Base-by-base conservation (phyloP, 208 protist genomes). In the Crithidia bombi region DNA sequence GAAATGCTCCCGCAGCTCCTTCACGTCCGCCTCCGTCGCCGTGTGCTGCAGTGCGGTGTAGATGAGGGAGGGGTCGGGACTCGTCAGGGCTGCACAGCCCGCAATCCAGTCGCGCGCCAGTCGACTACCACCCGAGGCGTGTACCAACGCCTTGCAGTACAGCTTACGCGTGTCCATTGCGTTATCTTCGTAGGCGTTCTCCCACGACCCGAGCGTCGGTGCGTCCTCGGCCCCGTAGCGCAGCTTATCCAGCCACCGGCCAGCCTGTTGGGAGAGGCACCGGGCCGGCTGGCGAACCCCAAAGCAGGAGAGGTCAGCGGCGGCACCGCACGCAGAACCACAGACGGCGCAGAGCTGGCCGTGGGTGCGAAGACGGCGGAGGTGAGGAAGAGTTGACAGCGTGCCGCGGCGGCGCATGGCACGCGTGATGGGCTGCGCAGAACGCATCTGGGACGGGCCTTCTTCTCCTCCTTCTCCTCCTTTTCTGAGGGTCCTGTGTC, bases 91-190 rank as follows among this genome's bases (percentile, higher is more conserved):
- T 7, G 88, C 70, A 63, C 73, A 86, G 15, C 88, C 91, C 14
- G 86, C 91, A 26, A 96, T 80, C 82, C 86, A 96, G 67, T 96
- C 91, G 0, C 91, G 75, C 32, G 87, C 78, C 11, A 84, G 73
- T 1, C 88, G 78, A 17, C 82, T 82, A 9, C 86, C 88, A 14
- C 91, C 86, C 2, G 78, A 83, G 51, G 85, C 81, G 64, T 89
- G 78, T 39, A 94, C 69, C 38, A 93, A 81, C 15, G 91, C 91
- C 67, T 92, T 91, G 71, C 87, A 93, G 76, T 96, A 96, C 15
- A 89, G 70, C 63, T 87, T 80, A 5, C 78, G 85, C 35, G 81
- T 86, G 55, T 63, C 52, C 38, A 87, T 62, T 21, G 81, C 74
- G 12, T 68, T 69, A 25, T 75, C 74, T 26, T 72, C 73, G 41